Evolutionary conservation across 352 stramenopile genomes (phyloP).

Genomic region (Pythium phragmitis): DNA sequence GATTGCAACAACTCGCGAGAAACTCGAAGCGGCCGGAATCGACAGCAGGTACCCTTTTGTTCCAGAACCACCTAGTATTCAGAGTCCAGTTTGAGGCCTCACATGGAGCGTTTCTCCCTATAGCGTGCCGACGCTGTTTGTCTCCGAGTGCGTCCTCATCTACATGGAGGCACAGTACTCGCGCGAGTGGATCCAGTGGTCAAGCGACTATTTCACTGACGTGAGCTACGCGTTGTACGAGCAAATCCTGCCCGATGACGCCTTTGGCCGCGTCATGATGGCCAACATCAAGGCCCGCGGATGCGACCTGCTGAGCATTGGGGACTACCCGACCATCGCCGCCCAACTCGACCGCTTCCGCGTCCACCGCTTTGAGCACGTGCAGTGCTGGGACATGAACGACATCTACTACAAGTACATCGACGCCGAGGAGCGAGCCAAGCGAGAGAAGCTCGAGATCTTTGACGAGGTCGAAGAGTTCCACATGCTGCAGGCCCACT

Average conservation of each 20-base stretch:
- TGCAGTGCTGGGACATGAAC: slow-evolving; percentile 90
- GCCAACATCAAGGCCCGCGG: slow-evolving; percentile 88
- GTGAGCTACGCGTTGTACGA: slow-evolving; percentile 88
- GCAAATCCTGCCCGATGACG: slow-evolving; percentile 89
- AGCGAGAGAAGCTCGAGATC: slow-evolving; percentile 88
- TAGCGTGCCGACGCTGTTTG: slow-evolving; percentile 66
- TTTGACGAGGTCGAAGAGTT: slow-evolving; percentile 94
- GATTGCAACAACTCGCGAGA: slow-evolving; percentile 43
- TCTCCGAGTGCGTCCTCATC: slow-evolving; percentile 91
- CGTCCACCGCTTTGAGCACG: slow-evolving; percentile 59
- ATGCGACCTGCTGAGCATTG: slow-evolving; percentile 86
- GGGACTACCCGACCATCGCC: slow-evolving; percentile 70
- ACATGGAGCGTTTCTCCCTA: background rate
- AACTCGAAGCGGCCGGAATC: slow-evolving; percentile 60
- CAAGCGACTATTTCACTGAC: slow-evolving; percentile 61
- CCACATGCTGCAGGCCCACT: slow-evolving; percentile 90
- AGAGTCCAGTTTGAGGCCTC: background rate
- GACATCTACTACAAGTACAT: slow-evolving; percentile 91
- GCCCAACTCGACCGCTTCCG: slow-evolving; percentile 78
- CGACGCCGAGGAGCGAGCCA: slow-evolving; percentile 51
- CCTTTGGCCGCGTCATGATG: slow-evolving; percentile 91
- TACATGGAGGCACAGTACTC: slow-evolving; percentile 90
- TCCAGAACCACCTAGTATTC: too few species aligned
- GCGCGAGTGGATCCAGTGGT: slow-evolving; percentile 70
- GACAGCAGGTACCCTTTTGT: slow-evolving; percentile 34